Conservation (phyloP, 352 stramenopile genomes). For the Pythium scleroteichum region DNA sequence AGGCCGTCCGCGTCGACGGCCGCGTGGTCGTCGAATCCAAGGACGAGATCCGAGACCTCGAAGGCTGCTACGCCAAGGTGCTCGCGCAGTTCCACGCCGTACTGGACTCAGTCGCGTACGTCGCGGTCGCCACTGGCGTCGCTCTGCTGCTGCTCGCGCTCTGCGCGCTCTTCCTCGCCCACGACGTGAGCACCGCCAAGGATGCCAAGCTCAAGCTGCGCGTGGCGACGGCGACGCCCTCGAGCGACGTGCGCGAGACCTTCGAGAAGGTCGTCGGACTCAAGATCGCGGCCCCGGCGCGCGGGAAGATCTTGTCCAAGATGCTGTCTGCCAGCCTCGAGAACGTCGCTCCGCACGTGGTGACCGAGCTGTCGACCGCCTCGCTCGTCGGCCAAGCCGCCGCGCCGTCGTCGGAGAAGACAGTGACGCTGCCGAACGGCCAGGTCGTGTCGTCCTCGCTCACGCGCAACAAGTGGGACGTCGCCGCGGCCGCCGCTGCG, state of each 20-base stretch:
- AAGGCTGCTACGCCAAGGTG: slow-evolving; percentile 55
- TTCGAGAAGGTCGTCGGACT: slow-evolving; percentile 74
- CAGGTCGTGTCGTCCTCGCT: slow-evolving; percentile 24
- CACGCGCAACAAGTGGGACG: slow-evolving; percentile 8
- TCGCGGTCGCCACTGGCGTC: slow-evolving; percentile 33
- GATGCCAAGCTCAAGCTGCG: slow-evolving; percentile 73
- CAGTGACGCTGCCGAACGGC: slow-evolving; percentile 14
- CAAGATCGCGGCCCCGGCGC: slow-evolving; percentile 65
- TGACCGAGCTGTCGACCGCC: slow-evolving; percentile 38
- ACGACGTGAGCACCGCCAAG: slow-evolving; percentile 62
- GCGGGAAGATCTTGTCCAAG: slow-evolving; percentile 67
- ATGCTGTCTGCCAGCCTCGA: slow-evolving; percentile 58
- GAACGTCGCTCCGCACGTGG: slow-evolving; percentile 50
- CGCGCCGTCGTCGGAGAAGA: neutral
- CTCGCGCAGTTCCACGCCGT: slow-evolving; percentile 52
- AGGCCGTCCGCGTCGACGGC: slow-evolving; percentile 63
- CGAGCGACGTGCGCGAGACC: slow-evolving; percentile 39
- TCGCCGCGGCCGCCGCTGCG: slow-evolving; percentile 1
- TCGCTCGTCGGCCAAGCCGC: slow-evolving; percentile 2
- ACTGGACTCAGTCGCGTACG: slow-evolving; percentile 43
- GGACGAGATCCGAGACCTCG: slow-evolving; percentile 47
- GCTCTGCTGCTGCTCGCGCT: slow-evolving; percentile 42
- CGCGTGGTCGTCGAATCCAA: slow-evolving; percentile 43
- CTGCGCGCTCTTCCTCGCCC: slow-evolving; percentile 54
- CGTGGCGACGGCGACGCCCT: slow-evolving; percentile 28